Evolutionary conservation across 2,329 filamentous ascomycete genomes (phyloP).

Genomic region (Byssothecium circinans): DNA sequence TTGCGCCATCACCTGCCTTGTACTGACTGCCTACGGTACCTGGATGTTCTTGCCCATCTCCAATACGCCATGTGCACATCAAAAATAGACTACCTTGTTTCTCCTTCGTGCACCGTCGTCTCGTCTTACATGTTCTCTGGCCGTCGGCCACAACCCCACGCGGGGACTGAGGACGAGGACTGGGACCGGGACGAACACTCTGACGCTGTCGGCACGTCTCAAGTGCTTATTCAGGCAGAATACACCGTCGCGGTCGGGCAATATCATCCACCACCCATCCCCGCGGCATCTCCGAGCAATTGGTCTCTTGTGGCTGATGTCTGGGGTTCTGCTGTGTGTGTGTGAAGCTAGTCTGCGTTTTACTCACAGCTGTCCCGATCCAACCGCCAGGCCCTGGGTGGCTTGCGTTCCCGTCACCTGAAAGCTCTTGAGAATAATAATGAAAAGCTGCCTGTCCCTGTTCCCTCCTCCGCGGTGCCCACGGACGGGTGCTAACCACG

Average conservation of each 20-base stretch:
- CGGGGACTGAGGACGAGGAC: slow-evolving; percentile 10
- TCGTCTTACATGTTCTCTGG: too few species aligned
- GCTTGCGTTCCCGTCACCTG: too few species aligned
- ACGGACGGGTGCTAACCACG: too few species aligned
- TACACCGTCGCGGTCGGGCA: slow-evolving; percentile 9
- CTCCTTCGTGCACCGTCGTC: too few species aligned
- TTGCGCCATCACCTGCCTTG: too few species aligned
- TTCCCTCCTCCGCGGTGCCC: neutral
- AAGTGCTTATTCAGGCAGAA: slow-evolving; percentile 18
- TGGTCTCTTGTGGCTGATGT: slow-evolving; percentile 18
- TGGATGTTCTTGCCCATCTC: too few species aligned
- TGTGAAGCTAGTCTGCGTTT: slow-evolving; percentile 16
- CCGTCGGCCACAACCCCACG: slow-evolving; percentile 12
- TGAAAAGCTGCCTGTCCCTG: neutral
- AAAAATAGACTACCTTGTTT: too few species aligned
- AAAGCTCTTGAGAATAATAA: too few species aligned
- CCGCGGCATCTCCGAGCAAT: slow-evolving; percentile 20
- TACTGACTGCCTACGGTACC: too few species aligned
- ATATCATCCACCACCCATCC: slow-evolving; percentile 5
- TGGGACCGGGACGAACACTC: too few species aligned
- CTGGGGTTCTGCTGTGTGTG: slow-evolving; percentile 15
- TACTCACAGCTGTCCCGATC: neutral
- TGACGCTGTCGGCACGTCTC: slow-evolving; percentile 6
- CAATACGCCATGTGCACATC: too few species aligned
- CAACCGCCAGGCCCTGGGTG: too few species aligned